Conservation (phyloP, 805 yeast genomes). For the Yarrowia osloensis region DNA sequence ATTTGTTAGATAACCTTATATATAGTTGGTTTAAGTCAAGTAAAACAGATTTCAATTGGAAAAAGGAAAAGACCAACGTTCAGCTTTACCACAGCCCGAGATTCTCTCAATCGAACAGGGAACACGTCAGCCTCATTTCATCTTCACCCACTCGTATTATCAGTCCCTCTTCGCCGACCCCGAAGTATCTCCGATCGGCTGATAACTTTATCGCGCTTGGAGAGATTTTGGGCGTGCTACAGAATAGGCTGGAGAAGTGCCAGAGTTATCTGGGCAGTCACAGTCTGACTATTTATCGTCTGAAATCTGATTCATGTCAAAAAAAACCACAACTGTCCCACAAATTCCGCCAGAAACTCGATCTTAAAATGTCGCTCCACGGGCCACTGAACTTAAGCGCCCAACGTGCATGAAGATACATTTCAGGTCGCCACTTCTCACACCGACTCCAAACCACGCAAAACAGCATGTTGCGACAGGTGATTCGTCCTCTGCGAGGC, state of each 20-base stretch:
- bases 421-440: not conserved
- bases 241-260: not conserved
- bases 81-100: too few species aligned
- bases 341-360: not conserved
- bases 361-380: not conserved
- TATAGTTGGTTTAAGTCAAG: too few species aligned
- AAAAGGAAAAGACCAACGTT: too few species aligned
- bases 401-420: not conserved
- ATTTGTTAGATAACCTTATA: too few species aligned
- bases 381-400: not conserved
- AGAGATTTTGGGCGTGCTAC: not conserved
- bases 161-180: too few species aligned
- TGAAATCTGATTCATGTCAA: too few species aligned
- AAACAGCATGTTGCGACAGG: not conserved
- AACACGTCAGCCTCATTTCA: too few species aligned
- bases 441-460: not conserved
- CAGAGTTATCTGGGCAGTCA: not conserved
- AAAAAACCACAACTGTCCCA: too few species aligned
- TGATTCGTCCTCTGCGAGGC: not conserved
- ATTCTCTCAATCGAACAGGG: too few species aligned
- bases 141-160: too few species aligned
- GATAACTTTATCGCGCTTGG: conserved; percentile 2
- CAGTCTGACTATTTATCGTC: too few species aligned
- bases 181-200: conserved; percentile 9
- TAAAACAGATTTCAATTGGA: too few species aligned